Evolutionary conservation across 345 rosid genomes (phyloP), one percentile per base, ranked within the genome.

Genomic region (Syzygium jambos): DNA sequence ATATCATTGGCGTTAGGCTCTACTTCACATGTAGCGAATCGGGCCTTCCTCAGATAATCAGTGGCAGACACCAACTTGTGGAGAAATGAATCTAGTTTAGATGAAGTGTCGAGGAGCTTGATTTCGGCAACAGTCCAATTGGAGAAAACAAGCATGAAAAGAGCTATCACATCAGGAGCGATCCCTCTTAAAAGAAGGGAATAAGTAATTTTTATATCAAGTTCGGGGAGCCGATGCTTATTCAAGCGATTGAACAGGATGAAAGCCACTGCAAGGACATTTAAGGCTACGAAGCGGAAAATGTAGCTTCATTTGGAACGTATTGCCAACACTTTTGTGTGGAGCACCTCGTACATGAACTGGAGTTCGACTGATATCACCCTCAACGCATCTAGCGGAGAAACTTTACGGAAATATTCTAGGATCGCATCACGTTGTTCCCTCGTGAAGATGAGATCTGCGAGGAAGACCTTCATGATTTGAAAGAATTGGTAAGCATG

Each of bases 341-440:
- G 0, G 1, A n/a, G 34, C 38, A n/a, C 38, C 73, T 61, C 19
- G 4, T n/a, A 61, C 30, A 61, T 61, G 30, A 61, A 61, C 0
- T 61, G 2, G 0, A 61, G 73, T n/a, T n/a, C 19, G 6, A n/a
- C 19, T 0, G 4, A 61, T 61, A n/a, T n/a, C 19, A 61, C 38
- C 38, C 73, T 61, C 73, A 61, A 61, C 9, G 10, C 4, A 14
- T 61, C 38, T 8, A 61, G 16, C 0, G 17, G 9, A 61, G 73
- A 61, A 61, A 61, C 73, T 13, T 13, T 61, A 14, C 3, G 19
- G 38, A 61, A 61, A 61, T 61, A 61, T 61, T 14, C 7, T 4
- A 13, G 19, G 34, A 9, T 61, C 16, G 22, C 61, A 11, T 56
- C 0, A 0, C 61, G 0, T 56, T 56, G n/a, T 27, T 22, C 61